Evolutionary conservation across 768 basidiomycete species (phyloP).

Genomic region (Panus rudis): DNA sequence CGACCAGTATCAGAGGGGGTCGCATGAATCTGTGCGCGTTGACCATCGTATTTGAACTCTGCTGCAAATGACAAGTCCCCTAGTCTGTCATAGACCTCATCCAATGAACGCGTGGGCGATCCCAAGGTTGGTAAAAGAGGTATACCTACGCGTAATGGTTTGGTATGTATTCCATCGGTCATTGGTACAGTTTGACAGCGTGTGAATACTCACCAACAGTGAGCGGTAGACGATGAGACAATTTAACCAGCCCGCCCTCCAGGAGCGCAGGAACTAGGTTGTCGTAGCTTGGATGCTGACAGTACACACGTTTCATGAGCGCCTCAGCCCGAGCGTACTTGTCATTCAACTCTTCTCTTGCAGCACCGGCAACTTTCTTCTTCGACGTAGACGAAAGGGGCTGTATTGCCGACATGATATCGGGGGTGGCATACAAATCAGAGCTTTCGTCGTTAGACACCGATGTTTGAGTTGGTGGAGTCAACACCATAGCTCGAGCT

Average conservation of each 20-base stretch:
- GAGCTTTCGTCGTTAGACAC: constrained; percentile 17
- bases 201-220: constrained; percentile 50
- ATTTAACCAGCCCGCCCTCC: constrained; percentile 50
- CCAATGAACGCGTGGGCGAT: constrained; percentile 75
- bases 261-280: constrained; percentile 59
- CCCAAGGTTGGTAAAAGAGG: constrained; percentile 85
- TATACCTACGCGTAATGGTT: constrained; percentile 59
- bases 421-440: constrained; percentile 25
- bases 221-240: constrained; percentile 56
- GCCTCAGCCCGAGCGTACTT: constrained; percentile 54
- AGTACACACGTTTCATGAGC: constrained; percentile 64
- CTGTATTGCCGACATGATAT: constrained; percentile 23
- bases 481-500: constrained; percentile 70
- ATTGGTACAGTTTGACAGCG: not conserved
- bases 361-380: constrained; percentile 25
- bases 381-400: constrained; percentile 17
- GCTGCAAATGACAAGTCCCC: constrained; percentile 64
- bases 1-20: constrained; percentile 23
- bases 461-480: constrained; percentile 28
- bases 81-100: constrained; percentile 74
- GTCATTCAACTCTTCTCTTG: constrained; percentile 29
- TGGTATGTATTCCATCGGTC: constrained; percentile 9
- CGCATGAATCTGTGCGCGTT: constrained; percentile 77
- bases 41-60: constrained; percentile 91
- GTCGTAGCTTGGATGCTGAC: constrained; percentile 71